Base-by-base conservation (phyloP, 495 filamentous ascomycete genomes). In the Hypoxylon rickii region DNA sequence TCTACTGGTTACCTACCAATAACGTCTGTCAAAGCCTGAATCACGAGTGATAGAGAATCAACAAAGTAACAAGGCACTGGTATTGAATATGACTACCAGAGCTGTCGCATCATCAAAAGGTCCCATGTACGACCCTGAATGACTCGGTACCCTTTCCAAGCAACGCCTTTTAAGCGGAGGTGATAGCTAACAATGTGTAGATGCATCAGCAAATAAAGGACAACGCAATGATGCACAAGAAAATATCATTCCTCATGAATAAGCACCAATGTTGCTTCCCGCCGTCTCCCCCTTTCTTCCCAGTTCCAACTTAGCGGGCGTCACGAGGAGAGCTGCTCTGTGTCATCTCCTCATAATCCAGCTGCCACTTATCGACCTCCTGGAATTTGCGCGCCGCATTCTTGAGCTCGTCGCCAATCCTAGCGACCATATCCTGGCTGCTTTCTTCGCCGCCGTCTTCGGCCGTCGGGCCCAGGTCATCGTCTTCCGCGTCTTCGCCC, bases 301-400 rank as follows among this genome's bases (percentile, higher is more conserved):
- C 20, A 33, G 10, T 18, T 17, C 2, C 3, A 24, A 15, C 17
- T 71, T 45, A 76, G 34, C 72, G 64, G 21, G 67, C 74, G 58
- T 71, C 65, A 18, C 62, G 50, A 12, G 61, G 56, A 6, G 71
- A 76, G 29, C 72, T 70, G 21, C 64, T 70, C 39, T 67, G 48
- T 15, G 62, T 64, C 20, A 74, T 70, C 53, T 73, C 73, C 63
- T 79, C 76, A 49, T 75, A 79, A 26, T 72, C 70, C 20, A 80
- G 57, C 54, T 78, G 69, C 74, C 74, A 80, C 66, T 71, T 62
- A 42, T 80, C 77, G 20, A 80, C 76, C 59, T 79, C 76, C 59
- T 77, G 71, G 22, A 80, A 80, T 67, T 79, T 79, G 57, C 74
- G 71, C n/a, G 55, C 62, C 20, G 75, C 76, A 15, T 67, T 65